A percentile compares a stretch with the other conserved stretches of the same genome.
phyloP scores from a whole-genome alignment of 1,139 yeast species.

The Protomyces inundatus region DNA sequence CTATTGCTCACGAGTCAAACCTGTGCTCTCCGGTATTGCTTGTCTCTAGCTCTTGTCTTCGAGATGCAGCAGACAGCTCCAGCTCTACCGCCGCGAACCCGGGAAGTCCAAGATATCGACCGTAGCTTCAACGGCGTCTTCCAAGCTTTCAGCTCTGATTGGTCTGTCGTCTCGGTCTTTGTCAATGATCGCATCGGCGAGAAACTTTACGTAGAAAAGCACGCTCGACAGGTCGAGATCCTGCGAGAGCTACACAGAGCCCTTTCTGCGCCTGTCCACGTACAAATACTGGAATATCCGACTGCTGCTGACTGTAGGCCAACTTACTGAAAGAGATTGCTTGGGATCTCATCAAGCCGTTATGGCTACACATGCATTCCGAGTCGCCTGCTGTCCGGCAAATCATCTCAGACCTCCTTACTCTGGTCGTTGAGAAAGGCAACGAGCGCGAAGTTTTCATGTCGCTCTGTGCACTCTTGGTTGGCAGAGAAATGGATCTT shows the following conservation, averaged over 20 bases:
- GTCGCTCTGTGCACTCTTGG: slow-evolving; percentile 5
- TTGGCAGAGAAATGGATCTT: neutral
- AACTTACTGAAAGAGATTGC: neutral
- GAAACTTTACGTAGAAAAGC: no score
- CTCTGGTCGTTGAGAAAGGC: slow-evolving; percentile 3
- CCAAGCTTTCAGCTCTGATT: neutral
- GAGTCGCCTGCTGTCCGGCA: neutral
- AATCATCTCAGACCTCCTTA: neutral
- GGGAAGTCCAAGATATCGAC: no score
- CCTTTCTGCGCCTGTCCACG: no score
- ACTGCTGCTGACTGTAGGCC: no score
- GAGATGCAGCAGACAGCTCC: no score
- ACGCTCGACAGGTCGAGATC: no score
- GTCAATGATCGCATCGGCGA: neutral
- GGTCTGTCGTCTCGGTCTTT: neutral
- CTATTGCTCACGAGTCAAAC: no score
- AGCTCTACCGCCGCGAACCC: no score
- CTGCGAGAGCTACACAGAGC: no score
- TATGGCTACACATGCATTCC: neutral
- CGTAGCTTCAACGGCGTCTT: neutral
- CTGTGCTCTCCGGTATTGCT: no score
- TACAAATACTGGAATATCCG: no score
- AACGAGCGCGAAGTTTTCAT: slow-evolving; percentile 2
- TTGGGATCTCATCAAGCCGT: slow-evolving; percentile 17
- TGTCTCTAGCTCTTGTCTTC: no score